Evolutionary conservation across 495 filamentous ascomycete genomes (phyloP).

Genomic region (Geoglossum glabrum): DNA sequence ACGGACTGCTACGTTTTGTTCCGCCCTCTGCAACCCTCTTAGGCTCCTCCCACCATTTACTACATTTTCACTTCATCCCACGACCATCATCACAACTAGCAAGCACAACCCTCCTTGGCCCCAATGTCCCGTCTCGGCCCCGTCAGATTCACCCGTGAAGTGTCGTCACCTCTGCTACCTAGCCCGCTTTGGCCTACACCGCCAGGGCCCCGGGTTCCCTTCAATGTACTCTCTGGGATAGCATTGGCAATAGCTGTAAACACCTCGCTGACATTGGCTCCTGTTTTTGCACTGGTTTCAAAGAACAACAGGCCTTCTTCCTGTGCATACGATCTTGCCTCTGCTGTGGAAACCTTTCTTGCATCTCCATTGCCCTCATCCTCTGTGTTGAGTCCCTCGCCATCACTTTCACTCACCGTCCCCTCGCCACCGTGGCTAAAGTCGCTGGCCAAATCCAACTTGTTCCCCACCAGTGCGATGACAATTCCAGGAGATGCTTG

Average conservation of each 20-base stretch:
- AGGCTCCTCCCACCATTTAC: background rate
- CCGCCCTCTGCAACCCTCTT: background rate
- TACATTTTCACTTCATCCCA: background rate
- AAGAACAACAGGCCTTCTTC: constrained; percentile 90
- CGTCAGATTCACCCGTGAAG: constrained; percentile 51
- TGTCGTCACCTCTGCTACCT: constrained; percentile 27
- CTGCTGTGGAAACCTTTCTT: constrained; percentile 64
- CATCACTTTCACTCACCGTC: constrained; percentile 18
- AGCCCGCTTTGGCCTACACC: constrained; percentile 15
- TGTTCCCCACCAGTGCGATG: constrained; percentile 94
- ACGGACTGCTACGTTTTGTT: background rate
- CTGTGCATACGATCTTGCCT: constrained; percentile 85
- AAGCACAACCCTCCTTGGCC: constrained; percentile 86
- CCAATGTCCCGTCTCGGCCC: constrained; percentile 32
- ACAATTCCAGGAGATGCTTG: constrained; percentile 97
- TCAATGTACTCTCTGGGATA: constrained; percentile 28
- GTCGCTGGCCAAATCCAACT: constrained; percentile 64
- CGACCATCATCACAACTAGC: constrained; percentile 24
- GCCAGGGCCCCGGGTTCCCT: constrained; percentile 51
- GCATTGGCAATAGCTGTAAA: constrained; percentile 32
- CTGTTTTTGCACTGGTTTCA: constrained; percentile 94
- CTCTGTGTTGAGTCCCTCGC: constrained; percentile 15
- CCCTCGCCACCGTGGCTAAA: constrained; percentile 25
- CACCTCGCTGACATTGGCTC: constrained; percentile 78
- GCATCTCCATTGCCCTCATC: constrained; percentile 38